A percentile compares a stretch with the other conserved stretches of the same genome.
These are phyloP conservation scores for Musa troglodytarum DNA, from an alignment of 176 grass and related monocot species.

Conservation along the genomic window DNA sequence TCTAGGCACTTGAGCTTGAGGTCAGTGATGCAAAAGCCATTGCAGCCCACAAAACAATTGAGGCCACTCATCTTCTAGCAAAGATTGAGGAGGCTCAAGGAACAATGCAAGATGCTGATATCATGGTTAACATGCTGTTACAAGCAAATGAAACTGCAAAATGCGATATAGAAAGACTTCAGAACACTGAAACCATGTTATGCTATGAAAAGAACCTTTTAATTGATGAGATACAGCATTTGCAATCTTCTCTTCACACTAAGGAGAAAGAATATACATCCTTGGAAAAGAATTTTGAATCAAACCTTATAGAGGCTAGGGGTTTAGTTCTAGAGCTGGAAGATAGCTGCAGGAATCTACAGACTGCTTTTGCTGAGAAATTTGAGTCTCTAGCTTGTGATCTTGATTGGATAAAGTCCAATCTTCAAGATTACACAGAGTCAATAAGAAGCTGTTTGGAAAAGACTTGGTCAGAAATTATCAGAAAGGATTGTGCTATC, in stretches of 20 bases:
- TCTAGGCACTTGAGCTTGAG: constrained; percentile 60
- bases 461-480: constrained; percentile 84
- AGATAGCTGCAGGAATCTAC: constrained; percentile 38
- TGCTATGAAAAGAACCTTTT: constrained; percentile 37
- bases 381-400: constrained; percentile 64
- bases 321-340: constrained; percentile 59
- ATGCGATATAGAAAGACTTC: constrained; percentile 38
- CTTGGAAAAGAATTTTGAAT: constrained; percentile 41
- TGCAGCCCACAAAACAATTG: constrained; percentile 59
- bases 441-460: constrained; percentile 58
- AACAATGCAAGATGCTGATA: constrained; percentile 74
- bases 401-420: constrained; percentile 52
- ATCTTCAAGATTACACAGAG: constrained; percentile 37
- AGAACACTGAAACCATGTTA: constrained; percentile 46
- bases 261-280: constrained; percentile 53
- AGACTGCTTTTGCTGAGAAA: constrained; percentile 42
- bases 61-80: constrained; percentile 49
- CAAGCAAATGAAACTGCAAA: constrained; percentile 65
- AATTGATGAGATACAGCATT: constrained; percentile 36
- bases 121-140: constrained; percentile 57
- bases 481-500: constrained; percentile 96
- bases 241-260: constrained; percentile 34
- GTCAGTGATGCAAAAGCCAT: constrained; percentile 52
- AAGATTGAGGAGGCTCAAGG: constrained; percentile 74
- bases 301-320: constrained; percentile 39